Evolutionary conservation across 148 eudicot species (phyloP).

Genomic region (Chenopodium album): DNA sequence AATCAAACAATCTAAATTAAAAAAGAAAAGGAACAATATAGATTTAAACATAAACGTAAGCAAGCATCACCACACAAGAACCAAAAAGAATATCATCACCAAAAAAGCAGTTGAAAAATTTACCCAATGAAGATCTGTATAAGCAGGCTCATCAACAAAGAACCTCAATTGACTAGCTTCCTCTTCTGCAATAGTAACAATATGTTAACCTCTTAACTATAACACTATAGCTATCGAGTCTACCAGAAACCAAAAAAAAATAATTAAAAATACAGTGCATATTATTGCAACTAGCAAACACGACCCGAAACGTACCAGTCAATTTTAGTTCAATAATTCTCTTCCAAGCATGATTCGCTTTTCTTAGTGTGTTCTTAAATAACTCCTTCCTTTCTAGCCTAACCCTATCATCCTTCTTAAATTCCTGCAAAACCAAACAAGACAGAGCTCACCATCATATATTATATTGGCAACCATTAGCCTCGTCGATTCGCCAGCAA

Average conservation of each 20-base stretch:
- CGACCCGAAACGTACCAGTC: slow-evolving; percentile 44
- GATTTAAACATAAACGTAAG: not conserved
- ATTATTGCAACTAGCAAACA: not conserved
- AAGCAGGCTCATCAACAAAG: slow-evolving; percentile 81
- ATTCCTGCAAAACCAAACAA: slow-evolving; percentile 44
- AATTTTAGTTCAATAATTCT: slow-evolving; percentile 70
- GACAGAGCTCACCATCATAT: not conserved
- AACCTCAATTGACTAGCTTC: slow-evolving; percentile 62
- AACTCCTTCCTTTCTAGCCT: slow-evolving; percentile 70
- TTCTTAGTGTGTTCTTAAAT: slow-evolving; percentile 73
- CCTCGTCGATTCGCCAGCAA: not conserved
- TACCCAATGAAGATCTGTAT: slow-evolving; percentile 97
- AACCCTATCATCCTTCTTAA: slow-evolving; percentile 63
- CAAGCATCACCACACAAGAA: not conserved
- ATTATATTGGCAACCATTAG: not conserved
- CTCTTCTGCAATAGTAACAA: slow-evolving; percentile 53
- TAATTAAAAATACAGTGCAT: not conserved
- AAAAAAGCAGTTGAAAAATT: not conserved
- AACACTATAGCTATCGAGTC: not conserved
- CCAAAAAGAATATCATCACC: not conserved
- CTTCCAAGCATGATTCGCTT: slow-evolving; percentile 84
- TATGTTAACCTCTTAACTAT: not conserved
- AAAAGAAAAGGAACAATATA: not conserved
- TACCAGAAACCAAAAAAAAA: not conserved
- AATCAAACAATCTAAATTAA: not conserved